Conservation (phyloP, 2,329 filamentous ascomycete species). For the Curvularia sp. region DNA sequence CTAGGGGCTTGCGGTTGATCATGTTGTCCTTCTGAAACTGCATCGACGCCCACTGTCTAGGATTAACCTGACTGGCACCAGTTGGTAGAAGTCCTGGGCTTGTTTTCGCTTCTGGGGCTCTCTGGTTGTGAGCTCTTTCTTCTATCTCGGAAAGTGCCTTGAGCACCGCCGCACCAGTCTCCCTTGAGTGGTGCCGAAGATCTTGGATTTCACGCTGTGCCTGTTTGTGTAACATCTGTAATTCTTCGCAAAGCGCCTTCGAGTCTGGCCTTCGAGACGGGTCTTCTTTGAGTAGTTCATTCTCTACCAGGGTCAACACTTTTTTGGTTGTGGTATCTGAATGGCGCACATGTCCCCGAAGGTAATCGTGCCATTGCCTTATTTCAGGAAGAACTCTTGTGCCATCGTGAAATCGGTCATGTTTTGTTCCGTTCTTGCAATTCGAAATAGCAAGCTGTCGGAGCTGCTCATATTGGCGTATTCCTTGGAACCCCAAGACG, state of each 20-base stretch:
- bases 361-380: background rate
- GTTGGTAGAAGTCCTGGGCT: background rate
- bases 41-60: slow-evolving; percentile 5
- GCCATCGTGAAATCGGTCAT: background rate
- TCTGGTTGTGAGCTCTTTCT: slow-evolving; percentile 9
- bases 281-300: background rate
- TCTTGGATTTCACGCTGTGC: background rate
- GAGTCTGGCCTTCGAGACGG: background rate
- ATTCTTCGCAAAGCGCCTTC: background rate
- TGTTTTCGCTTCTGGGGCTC: background rate
- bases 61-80: background rate
- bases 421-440: background rate
- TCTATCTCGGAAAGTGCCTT: slow-evolving; percentile 14
- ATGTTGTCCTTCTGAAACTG: slow-evolving; percentile 2
- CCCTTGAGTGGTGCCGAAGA: slow-evolving; percentile 1
- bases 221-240: background rate
- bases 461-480: slow-evolving; percentile 33
- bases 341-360: background rate
- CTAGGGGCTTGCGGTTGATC: slow-evolving; percentile 6
- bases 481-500: slow-evolving; percentile 44
- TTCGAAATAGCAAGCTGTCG: slow-evolving; percentile 8
- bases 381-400: background rate
- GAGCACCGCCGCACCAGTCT: slow-evolving; percentile 8
- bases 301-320: background rate
- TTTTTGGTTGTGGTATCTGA: background rate